Base-by-base conservation (phyloP, 129 eudicot genomes). In the Mikania micrantha region DNA sequence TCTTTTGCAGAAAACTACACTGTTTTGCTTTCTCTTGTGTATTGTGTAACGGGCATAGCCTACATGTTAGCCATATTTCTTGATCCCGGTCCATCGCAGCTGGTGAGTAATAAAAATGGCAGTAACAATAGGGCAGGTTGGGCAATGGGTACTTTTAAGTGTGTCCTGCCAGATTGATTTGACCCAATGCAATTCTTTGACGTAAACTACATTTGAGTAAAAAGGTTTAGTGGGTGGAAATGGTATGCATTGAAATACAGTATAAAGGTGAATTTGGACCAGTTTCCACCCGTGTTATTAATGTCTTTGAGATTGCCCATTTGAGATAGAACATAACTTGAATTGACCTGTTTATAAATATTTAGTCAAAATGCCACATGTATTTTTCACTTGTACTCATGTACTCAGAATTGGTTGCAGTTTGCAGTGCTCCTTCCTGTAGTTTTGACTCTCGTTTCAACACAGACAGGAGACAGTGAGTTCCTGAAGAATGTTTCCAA, bases 371-470 rank as follows among this genome's bases (percentile, higher is more conserved):
- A 2, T 8, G 40, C 31, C 39, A n/a, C 38, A 15, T 57, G 27
- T 15, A 63, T 62, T 35, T 21, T 50, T 6, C 31, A 19, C 39
- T 64, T 3, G 3, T 53, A 52, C 64, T 53, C 22, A 19, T 66
- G 42, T 54, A 13, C 35, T 35, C 35, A 19, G 45, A 60, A 17
- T 52, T 69, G 50, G 6, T 7, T 82, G 87, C 86, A 88, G 98
- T 87, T 78, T 38, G 83, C 98, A 4, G 98, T 92, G 60, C 84
- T 92, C 19, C 89, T 92, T 78, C 98, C 98, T 24, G 98, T 92
- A 52, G 87, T 88, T 31, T 78, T 88, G 80, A 92, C 98, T 19
- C 98, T 92, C 32, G 49, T 92, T 52, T 64, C 98, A 6, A 83
- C 92, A 36, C 98, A 86, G 72, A 66, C 74, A 0, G 52, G 60